Percentiles rank a stretch among this genome's conserved stretches.
Evolutionary conservation across 495 filamentous ascomycete genomes (phyloP).

Genomic region (Penicillium coffeae): DNA sequence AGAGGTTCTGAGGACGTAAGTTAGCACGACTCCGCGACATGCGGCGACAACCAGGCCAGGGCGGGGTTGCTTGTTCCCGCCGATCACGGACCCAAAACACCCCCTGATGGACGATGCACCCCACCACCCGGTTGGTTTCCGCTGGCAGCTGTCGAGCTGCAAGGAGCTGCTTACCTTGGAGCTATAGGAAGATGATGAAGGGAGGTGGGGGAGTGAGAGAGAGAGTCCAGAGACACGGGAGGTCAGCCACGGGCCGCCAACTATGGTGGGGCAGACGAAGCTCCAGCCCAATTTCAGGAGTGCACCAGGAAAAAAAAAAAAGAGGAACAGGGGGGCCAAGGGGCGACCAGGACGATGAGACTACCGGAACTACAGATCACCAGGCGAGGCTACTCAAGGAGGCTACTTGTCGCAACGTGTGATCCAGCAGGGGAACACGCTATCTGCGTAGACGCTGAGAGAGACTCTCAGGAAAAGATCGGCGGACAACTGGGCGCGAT

Average conservation of each 20-base stretch:
- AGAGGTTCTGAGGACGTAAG: not conserved
- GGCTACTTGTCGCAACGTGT: too few species aligned
- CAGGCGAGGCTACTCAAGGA: too few species aligned
- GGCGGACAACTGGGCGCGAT: too few species aligned
- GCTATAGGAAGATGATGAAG: not conserved
- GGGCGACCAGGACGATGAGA: not conserved
- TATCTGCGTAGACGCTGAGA: too few species aligned
- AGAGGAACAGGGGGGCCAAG: not conserved
- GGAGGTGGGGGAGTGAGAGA: slow-evolving; percentile 3
- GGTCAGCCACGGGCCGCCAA: slow-evolving; percentile 16
- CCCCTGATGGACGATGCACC: not conserved
- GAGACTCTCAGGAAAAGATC: too few species aligned
- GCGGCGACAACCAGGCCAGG: too few species aligned
- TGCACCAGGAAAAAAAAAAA: not conserved
- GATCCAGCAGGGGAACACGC: too few species aligned
- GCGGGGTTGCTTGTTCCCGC: not conserved
- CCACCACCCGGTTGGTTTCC: too few species aligned
- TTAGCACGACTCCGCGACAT: not conserved
- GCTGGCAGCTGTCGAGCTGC: too few species aligned
- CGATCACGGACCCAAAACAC: not conserved
- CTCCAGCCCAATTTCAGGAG: not conserved
- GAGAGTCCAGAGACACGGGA: slow-evolving; percentile 5
- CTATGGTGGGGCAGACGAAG: slow-evolving; percentile 6
- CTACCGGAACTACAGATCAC: too few species aligned
- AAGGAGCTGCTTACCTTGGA: not conserved